Base-by-base conservation (phyloP, 495 filamentous ascomycete genomes). In the Talaromyces ruber region DNA sequence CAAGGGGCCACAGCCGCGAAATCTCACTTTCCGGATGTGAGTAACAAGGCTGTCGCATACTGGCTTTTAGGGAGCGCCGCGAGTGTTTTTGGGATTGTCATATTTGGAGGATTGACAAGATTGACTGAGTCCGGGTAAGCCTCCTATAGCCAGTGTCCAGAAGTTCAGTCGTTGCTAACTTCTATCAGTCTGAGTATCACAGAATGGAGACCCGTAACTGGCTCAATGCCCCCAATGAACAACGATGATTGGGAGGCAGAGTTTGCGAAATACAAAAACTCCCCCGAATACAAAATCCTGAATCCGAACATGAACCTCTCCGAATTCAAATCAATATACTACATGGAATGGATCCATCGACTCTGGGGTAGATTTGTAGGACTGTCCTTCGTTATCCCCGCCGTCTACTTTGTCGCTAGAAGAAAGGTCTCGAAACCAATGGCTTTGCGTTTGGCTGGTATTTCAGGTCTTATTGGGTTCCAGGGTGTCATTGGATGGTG, bases 311-410 rank as follows among this genome's bases (percentile, higher is more conserved):
- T 98, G 94, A 87, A 78, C 30, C 76, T 98, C 32, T 82, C 84
- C 32, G 95, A 97, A 69, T 98, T 97, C 77, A 97, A 98, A 73
- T 89, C 91, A 72, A 98, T 98, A 64, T 98, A 98, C 81, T 98
- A 87, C 73, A 98, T 98, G 95, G 94, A 98, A 81, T 98, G 95
- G 95, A 86, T 88, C 4, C 94, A 98, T 75, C 85, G 94, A 18
- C 83, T 97, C 50, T 97, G 94, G 92, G 94, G 95, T n/a, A 85
- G 94, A 53, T 79, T 96, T 59, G 87, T 98, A 43, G 94, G 95
- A 26, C 68, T 98, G 43, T 88, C 91, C 18, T 97, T 97, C 69
- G 85, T 95, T 22, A 68, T 96, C 16, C 94, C 94, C 1, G 88
- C 92, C 22, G 66, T 88, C 18, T 97, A 96, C 81, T 96, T 98